Evolutionary conservation across 768 basidiomycete species (phyloP), one percentile per base, ranked within the genome.

Genomic region (Boletus edulis): DNA sequence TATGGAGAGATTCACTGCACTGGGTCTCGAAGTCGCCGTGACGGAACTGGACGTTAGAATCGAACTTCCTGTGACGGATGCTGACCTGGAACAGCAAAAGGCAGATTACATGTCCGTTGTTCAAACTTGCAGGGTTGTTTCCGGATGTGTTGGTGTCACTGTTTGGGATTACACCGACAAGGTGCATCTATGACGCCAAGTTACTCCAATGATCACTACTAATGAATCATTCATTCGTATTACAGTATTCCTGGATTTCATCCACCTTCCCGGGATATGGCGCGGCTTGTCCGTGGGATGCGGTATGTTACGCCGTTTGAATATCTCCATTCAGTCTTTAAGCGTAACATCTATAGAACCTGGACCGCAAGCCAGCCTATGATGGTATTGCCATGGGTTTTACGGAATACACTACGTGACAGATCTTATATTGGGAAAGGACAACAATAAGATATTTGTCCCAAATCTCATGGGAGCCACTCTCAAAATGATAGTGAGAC

Each of bases 41-140:
- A 87, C 86, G 3, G 86, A 86, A 64, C 77, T 87, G 46, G 85
- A 87, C 62, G 82, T 82, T 61, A 76, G 85, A 46, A 83, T 85
- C 75, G 75, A 74, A 9, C 60, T 57, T 12, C 84, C 84, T 14
- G 75, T 72, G 13, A 82, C 81, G 3, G 58, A 67, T 9, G 78
- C 77, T 1, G 70, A 78, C 34, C 72, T 81, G 32, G 73, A 69
- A 31, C 82, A 85, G 63, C 84, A 87, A 62, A 72, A 78, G 62
- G 37, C 52, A n/a, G 84, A 87, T 63, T 87, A 85, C 60, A 68
- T 77, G 66, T 76, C 73, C 27, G 78, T 85, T 42, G 75, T 86
- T 50, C 55, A 67, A n/a, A 79, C 82, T 13, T 87, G 85, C 64
- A 75, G 77, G 57, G 72, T 56, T 38, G 68, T 75, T 49, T 24